Evolutionary conservation across 2,329 filamentous ascomycete genomes (phyloP), one percentile per base, ranked within the genome.

Genomic region (Ceratocystis papillata): DNA sequence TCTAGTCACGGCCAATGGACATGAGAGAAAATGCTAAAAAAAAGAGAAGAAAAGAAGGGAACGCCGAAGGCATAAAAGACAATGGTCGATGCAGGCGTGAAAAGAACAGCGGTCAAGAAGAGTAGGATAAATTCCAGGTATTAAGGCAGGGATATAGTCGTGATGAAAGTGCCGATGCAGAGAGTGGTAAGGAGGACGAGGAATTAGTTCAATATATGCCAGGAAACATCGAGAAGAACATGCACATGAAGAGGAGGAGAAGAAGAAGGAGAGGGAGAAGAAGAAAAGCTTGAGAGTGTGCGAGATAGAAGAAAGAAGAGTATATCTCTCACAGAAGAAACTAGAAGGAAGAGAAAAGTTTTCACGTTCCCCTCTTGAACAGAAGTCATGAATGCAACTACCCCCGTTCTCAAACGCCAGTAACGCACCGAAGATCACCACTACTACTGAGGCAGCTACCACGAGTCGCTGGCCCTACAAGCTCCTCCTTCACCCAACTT

Each of bases 361-460:
- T 59, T 59, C 55, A 59, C 28, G 8, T 59, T 59, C 55, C 55
- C 55, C 55, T 59, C 55, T 17, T 33, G 28, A 15, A 59, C 55
- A 20, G 55, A 37, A 15, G 25, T 5, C n/a, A n/a, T 33, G 12
- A 59, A 59, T 59, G n/a, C 28, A 28, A 37, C 55, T 59, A 25
- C 8, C 48, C 48, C 48, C 48, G 8, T 28, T 53, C 20, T 28
- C 15, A 28, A 28, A n/a, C 8, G 20, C 3, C 48, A 53, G 48
- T 22, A 45, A 17, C 15, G n/a, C 37, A 33, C 25, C 7, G n/a
- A 48, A n/a, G 44, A 37, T 59, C 55, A n/a, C 6, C 55, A 59
- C 55, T 22, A 12, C 28, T 37, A 12, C 28, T 37, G 17, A 8
- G 3, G 55, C 20, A 30, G n/a, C 53, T 17, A 30, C 53, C 12